Evolutionary conservation across 495 filamentous ascomycete species (phyloP).

Genomic region (Bryoglossum gracile): DNA sequence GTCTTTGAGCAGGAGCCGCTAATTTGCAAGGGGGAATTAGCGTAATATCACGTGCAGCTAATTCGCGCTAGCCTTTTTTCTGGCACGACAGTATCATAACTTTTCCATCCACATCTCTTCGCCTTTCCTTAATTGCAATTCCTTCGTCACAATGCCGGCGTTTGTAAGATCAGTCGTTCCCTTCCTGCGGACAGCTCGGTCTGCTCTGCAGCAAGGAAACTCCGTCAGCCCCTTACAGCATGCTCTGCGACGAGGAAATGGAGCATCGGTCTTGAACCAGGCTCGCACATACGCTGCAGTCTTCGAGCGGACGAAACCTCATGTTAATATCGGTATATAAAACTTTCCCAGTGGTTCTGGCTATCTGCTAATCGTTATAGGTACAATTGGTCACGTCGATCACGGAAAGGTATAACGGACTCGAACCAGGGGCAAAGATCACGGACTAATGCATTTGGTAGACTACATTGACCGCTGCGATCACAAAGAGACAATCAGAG

Average conservation of each 20-base stretch:
- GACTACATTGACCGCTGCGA: slow-evolving; percentile 96
- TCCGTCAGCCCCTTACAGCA: slow-evolving; percentile 59
- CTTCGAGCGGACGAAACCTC: slow-evolving; percentile 89
- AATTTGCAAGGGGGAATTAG: no score
- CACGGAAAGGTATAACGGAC: slow-evolving; percentile 77
- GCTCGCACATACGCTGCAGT: slow-evolving; percentile 66
- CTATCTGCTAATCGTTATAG: slow-evolving; percentile 33
- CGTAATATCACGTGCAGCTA: no score
- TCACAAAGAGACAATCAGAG: slow-evolving; percentile 91
- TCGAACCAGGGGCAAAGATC: background rate
- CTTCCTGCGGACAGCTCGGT: slow-evolving; percentile 60
- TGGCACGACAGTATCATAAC: slow-evolving; percentile 2
- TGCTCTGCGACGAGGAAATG: slow-evolving; percentile 53
- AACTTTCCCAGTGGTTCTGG: background rate
- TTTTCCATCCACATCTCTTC: slow-evolving; percentile 4
- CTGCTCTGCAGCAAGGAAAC: slow-evolving; percentile 52
- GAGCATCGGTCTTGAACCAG: slow-evolving; percentile 58
- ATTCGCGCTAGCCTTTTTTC: no score
- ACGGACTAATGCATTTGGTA: slow-evolving; percentile 31
- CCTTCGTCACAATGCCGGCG: slow-evolving; percentile 22
- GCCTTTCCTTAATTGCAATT: slow-evolving; percentile 6
- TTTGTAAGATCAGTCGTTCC: slow-evolving; percentile 59
- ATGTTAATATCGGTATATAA: slow-evolving; percentile 87
- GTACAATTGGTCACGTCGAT: slow-evolving; percentile 98
- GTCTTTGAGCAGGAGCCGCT: no score